Evolutionary conservation across 2,329 filamentous ascomycete species (phyloP), one percentile per base, ranked within the genome.

Genomic region (Ceratocystis cubensis): DNA sequence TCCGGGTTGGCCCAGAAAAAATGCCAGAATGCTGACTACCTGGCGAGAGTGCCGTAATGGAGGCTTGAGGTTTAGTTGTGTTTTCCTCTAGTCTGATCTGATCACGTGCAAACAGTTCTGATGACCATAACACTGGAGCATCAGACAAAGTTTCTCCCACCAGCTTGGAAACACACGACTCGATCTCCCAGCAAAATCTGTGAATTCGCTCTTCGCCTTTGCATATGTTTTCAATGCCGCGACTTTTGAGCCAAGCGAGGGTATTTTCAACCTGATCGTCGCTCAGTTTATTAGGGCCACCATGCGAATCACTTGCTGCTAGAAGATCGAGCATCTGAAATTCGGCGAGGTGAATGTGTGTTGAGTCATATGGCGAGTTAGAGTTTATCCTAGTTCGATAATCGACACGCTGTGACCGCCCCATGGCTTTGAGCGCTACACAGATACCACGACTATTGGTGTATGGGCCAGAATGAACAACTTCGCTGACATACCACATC

Each of bases 401-500:
- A 10, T 53, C 63, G 76, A 80, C 81, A 65, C 80, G 80, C 68
- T 85, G 80, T 69, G 84, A 80, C 75, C 84, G 78, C 69, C 87
- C 88, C 94, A 99, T 97, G 6, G 88, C 91, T 75, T 94, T 95
- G 63, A 99, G 78, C 3, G 93, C 94, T 68, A 89, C 83, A 5
- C 91, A 89, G 61, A 97, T 87, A 70, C 93, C 90, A 67, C 87
- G 87, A 48, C 90, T 91, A 71, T 95, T 88, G 68, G 94, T 89
- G 72, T 96, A 97, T 8, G 86, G 85, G 62, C 86, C 88, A 3
- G 94, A 96, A 71, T 93, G 92, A 69, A 90, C 88, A 33, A 97
- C 92, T 74, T 96, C 91, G 1, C 89, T 93, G 68, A 94, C 89
- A 74, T 96, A 99, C 94, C 94, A 99, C 89, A 97, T 96, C 79